Evolutionary conservation across 2,329 filamentous ascomycete species (phyloP).

Genomic region (Clonostachys solani): DNA sequence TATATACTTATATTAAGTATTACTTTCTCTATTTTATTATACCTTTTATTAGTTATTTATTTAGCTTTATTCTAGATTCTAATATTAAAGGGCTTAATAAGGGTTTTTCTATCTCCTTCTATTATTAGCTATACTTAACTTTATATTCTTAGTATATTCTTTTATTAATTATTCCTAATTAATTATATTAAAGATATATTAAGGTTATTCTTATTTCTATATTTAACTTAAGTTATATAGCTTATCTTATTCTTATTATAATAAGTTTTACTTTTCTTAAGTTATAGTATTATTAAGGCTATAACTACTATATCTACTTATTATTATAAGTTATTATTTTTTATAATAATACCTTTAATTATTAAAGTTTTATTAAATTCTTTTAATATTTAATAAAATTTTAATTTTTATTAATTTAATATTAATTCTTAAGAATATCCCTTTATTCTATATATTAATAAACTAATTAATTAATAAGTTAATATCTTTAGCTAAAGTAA

Average conservation of each 20-base stretch:
- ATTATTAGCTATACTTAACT: conserved; percentile 3
- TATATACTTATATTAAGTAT: too few species aligned
- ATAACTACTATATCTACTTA: background rate
- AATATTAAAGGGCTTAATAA: too few species aligned
- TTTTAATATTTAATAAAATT: background rate
- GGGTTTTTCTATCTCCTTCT: conserved; percentile 3
- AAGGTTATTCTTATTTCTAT: background rate
- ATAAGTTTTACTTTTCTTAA: background rate
- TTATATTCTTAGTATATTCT: conserved; percentile 3
- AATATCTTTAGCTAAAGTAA: background rate
- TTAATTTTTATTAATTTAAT: conserved; percentile 2
- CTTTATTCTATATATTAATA: background rate
- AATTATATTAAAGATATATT: conserved; percentile 1
- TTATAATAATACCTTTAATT: conserved; percentile 1
- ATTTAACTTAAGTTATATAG: background rate
- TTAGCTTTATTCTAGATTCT: too few species aligned
- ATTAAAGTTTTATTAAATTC: conserved; percentile 1
- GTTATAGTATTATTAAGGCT: too few species aligned
- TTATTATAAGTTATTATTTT: conserved; percentile 1
- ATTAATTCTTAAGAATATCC: background rate
- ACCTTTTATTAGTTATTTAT: too few species aligned
- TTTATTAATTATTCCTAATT: conserved; percentile 2
- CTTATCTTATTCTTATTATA: background rate
- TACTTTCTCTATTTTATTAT: too few species aligned
- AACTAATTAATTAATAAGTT: background rate